Percentiles rank a stretch among this genome's conserved stretches.
Conservation (phyloP, 2,329 filamentous ascomycete genomes). For the Fusarium tricinctum region DNA sequence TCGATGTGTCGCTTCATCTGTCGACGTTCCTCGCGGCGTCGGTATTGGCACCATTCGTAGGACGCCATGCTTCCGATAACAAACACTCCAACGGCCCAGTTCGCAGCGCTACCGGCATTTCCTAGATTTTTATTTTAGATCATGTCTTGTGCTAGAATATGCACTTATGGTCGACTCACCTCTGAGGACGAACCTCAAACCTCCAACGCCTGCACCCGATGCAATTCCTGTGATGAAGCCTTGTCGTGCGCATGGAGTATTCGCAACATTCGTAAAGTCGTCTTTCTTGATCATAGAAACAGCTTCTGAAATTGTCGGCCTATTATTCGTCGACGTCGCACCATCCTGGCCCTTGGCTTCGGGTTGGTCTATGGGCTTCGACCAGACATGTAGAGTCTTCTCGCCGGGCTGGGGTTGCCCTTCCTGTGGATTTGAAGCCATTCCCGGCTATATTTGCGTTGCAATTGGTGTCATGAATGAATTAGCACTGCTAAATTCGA, state of each 20-base stretch:
- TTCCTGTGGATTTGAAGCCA: constrained; percentile 53
- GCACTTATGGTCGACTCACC: constrained; percentile 66
- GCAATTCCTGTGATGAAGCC: constrained; percentile 87
- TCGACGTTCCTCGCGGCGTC: constrained; percentile 79
- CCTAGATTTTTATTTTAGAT: constrained; percentile 47
- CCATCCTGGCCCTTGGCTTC: constrained; percentile 40
- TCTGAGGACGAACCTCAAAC: constrained; percentile 79
- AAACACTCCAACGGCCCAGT: constrained; percentile 89
- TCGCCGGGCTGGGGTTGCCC: constrained; percentile 46
- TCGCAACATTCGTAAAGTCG: constrained; percentile 80
- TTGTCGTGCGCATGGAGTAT: constrained; percentile 86
- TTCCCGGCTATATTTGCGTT: constrained; percentile 53
- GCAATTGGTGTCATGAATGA: constrained; percentile 49
- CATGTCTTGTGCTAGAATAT: neutral
- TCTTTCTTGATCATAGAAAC: constrained; percentile 75
- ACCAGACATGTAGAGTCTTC: constrained; percentile 57
- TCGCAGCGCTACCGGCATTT: constrained; percentile 69
- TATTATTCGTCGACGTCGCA: constrained; percentile 45
- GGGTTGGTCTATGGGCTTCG: constrained; percentile 52
- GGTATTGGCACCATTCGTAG: constrained; percentile 88
- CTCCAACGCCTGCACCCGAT: constrained; percentile 81
- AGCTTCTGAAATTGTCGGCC: constrained; percentile 68
- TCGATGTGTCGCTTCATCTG: constrained; percentile 90
- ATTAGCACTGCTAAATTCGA: constrained; percentile 32
- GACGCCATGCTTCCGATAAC: constrained; percentile 76